Evolutionary conservation across 495 filamentous ascomycete genomes (phyloP).

Genomic region (Aspergillus haitiensis): DNA sequence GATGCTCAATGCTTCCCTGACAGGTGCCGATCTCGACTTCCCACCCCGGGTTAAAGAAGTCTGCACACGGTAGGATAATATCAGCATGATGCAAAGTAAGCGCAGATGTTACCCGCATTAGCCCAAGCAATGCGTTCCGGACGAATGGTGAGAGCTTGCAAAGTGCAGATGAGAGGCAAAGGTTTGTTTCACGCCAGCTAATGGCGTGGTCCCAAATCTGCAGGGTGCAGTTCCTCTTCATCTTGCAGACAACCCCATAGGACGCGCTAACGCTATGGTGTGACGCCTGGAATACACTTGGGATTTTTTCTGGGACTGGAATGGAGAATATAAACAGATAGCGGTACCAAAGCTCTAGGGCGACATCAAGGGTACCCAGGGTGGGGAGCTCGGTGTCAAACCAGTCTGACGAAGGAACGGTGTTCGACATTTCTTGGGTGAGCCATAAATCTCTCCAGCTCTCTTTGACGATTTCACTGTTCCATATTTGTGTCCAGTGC

Average conservation of each 20-base stretch:
- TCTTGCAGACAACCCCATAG: conserved; percentile 67
- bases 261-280: conserved; percentile 65
- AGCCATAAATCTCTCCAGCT: conserved; percentile 64
- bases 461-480: conserved; percentile 58
- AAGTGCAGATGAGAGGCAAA: conserved; percentile 59
- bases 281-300: conserved; percentile 65
- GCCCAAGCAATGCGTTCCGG: conserved; percentile 53
- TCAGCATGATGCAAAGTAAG: conserved; percentile 65
- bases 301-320: conserved; percentile 62
- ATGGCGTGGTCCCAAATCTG: conserved; percentile 73
- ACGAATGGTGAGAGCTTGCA: conserved; percentile 60
- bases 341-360: conserved; percentile 62
- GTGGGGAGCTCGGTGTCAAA: conserved; percentile 61
- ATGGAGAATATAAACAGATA: conserved; percentile 72
- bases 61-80: conserved; percentile 62
- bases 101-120: conserved; percentile 60
- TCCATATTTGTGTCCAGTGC: conserved; percentile 66
- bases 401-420: conserved; percentile 53
- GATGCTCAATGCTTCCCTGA: conserved; percentile 57
- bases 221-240: conserved; percentile 58
- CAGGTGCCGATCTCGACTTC: conserved; percentile 65
- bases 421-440: conserved; percentile 54
- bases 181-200: conserved; percentile 62
- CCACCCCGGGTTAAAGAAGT: conserved; percentile 69
- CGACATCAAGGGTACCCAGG: conserved; percentile 54